phyloP scores from a whole-genome alignment of 176 grass and related monocot genomes.

The Echinochloa phyllopogon region DNA sequence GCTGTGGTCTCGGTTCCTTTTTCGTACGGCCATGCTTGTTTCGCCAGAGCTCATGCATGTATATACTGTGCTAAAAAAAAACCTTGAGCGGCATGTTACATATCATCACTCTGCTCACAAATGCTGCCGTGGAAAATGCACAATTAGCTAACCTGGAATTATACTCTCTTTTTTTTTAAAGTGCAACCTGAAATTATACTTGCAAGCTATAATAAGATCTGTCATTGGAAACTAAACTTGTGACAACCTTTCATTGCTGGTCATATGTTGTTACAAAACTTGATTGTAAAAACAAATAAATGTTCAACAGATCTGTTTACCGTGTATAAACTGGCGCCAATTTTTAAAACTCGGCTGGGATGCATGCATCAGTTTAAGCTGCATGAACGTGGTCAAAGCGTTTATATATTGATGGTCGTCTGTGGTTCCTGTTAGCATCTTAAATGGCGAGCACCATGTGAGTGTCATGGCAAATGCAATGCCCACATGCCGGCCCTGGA shows the following conservation, averaged over 20 bases:
- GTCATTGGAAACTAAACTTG: neutral
- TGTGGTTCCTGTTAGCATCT: neutral
- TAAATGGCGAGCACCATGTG: neutral
- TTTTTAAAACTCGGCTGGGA: neutral
- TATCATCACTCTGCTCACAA: conserved; percentile 3
- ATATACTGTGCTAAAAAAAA: neutral
- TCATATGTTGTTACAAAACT: neutral
- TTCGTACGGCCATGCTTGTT: conserved; percentile 37
- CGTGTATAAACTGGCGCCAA: neutral
- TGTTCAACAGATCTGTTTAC: neutral
- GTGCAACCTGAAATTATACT: neutral
- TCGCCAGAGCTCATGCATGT: conserved; percentile 43
- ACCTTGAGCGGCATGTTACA: conserved; percentile 49
- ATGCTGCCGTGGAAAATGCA: conserved; percentile 18
- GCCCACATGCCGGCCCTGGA: neutral
- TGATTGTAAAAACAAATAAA: neutral
- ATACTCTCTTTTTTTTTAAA: too few species aligned
- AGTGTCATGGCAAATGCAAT: neutral
- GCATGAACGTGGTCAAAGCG: neutral
- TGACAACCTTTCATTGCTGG: neutral
- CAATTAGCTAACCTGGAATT: conserved; percentile 2
- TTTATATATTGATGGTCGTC: neutral
- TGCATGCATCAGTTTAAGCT: conserved; percentile 25
- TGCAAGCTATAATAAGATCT: neutral
- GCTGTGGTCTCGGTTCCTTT: conserved; percentile 30